phyloP scores from a whole-genome alignment of 1,284 basidiomycete species.

The Fomitopsis pinicola region DNA sequence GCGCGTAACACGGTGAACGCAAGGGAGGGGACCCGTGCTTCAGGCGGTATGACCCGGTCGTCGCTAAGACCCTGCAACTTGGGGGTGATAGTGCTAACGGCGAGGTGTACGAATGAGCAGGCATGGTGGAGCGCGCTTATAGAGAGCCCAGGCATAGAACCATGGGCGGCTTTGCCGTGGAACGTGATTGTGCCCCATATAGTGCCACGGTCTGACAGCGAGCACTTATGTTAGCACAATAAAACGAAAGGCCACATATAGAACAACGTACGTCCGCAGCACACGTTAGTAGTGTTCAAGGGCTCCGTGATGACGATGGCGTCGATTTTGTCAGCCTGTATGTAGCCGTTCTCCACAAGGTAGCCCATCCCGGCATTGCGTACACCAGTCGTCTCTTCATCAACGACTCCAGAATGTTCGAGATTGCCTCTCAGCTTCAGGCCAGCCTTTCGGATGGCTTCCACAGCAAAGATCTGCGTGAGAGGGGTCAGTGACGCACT shows the following conservation, averaged over 20 bases:
- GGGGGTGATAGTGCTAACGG: slow-evolving; percentile 3
- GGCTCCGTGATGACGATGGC: slow-evolving; percentile 11
- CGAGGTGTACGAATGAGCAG: slow-evolving; percentile 7
- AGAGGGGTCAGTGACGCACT: background rate
- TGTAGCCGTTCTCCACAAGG: slow-evolving; percentile 9
- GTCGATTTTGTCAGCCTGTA: slow-evolving; percentile 8
- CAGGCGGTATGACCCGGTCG: slow-evolving; percentile 5
- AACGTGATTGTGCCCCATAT: slow-evolving; percentile 11
- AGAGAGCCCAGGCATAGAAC: slow-evolving; percentile 9
- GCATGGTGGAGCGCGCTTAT: slow-evolving; percentile 11
- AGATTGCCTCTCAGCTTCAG: slow-evolving; percentile 7
- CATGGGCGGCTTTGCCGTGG: slow-evolving; percentile 5
- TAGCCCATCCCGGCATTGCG: slow-evolving; percentile 8
- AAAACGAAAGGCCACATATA: background rate
- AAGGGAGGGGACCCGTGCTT: slow-evolving; percentile 4
- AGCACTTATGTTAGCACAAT: background rate
- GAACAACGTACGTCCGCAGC: slow-evolving; percentile 8
- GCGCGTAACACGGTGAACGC: slow-evolving; percentile 7
- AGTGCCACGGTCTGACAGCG: slow-evolving; percentile 5
- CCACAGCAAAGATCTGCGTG: slow-evolving; percentile 7
- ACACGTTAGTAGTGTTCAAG: slow-evolving; percentile 10
- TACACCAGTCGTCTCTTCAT: slow-evolving; percentile 8
- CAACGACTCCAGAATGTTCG: slow-evolving; percentile 9
- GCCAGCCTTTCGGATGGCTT: slow-evolving; percentile 7
- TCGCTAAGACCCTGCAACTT: slow-evolving; percentile 1